Percentiles rank a stretch among this genome's conserved stretches.
phyloP scores from a whole-genome alignment of 495 filamentous ascomycete species.

The Aspergillus nanangensis region DNA sequence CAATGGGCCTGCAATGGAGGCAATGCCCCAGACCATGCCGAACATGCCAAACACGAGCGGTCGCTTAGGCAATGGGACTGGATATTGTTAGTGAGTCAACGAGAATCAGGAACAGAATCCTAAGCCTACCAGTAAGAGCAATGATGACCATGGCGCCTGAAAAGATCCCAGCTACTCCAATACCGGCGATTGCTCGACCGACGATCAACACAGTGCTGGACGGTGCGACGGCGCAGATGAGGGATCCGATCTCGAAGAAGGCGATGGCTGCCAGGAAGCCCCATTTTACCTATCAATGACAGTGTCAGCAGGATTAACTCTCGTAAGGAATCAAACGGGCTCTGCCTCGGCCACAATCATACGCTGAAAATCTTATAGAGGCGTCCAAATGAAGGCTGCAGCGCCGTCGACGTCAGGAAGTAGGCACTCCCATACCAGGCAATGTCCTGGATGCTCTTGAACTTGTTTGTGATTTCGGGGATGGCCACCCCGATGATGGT shows the following conservation, averaged over 20 bases:
- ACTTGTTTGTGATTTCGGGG: slow-evolving; percentile 56
- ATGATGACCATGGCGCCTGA: slow-evolving; percentile 31
- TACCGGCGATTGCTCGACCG: slow-evolving; percentile 6
- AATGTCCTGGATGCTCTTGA: slow-evolving; percentile 60
- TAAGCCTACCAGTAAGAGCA: slow-evolving; percentile 14
- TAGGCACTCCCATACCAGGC: slow-evolving; percentile 64
- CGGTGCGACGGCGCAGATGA: neutral
- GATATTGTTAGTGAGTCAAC: neutral
- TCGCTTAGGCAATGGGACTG: slow-evolving; percentile 20
- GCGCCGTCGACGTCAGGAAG: slow-evolving; percentile 46
- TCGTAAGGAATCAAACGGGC: neutral
- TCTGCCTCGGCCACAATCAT: too few relatives aligned
- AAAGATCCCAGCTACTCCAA: slow-evolving; percentile 21
- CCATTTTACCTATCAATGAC: neutral
- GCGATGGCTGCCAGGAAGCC: neutral
- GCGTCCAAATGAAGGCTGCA: neutral
- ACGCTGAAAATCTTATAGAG: too few relatives aligned
- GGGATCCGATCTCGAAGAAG: neutral
- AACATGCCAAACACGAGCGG: slow-evolving; percentile 36
- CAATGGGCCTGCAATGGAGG: slow-evolving; percentile 42
- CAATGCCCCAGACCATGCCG: slow-evolving; percentile 32
- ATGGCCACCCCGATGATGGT: slow-evolving; percentile 30
- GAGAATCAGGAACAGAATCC: neutral
- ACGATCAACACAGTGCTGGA: neutral
- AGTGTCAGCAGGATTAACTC: neutral